Evolutionary conservation across 2,329 filamentous ascomycete species (phyloP).

Genomic region (Pseudogymnoascus sp.): DNA sequence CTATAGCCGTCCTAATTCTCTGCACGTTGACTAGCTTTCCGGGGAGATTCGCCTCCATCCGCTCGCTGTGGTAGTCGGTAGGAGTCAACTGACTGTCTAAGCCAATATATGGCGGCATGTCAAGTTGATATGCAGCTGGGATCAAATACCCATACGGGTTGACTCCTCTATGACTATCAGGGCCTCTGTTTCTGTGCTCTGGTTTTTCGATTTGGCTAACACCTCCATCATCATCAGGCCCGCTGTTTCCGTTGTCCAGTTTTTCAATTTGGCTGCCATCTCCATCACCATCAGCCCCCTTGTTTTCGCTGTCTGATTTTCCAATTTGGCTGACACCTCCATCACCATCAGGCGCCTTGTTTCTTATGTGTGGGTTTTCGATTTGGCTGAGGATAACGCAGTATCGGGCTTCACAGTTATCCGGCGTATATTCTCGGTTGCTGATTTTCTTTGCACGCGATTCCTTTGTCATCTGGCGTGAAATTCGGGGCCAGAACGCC

Average conservation of each 20-base stretch:
- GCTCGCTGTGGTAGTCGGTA: background rate
- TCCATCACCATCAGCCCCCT: too few species aligned
- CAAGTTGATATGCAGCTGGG: background rate
- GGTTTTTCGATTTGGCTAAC: too few species aligned
- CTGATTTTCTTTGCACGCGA: background rate
- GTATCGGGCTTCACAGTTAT: background rate
- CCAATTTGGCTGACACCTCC: too few species aligned
- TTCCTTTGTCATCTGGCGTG: background rate
- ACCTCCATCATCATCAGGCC: too few species aligned
- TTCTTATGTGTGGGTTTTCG: too few species aligned
- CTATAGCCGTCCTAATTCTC: background rate
- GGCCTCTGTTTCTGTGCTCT: background rate
- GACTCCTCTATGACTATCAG: background rate
- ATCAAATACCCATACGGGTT: background rate
- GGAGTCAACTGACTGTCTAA: background rate
- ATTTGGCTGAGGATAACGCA: background rate
- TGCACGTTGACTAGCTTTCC: background rate
- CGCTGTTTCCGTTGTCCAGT: too few species aligned
- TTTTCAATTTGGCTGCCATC: too few species aligned
- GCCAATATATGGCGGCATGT: background rate
- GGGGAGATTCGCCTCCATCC: background rate
- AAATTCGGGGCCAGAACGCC: background rate
- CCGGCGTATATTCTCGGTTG: background rate
- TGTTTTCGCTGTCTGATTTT: too few species aligned
- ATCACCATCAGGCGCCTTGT: too few species aligned